Percentiles rank a stretch among this genome's conserved stretches.
Evolutionary conservation across 805 yeast genomes (phyloP).

Genomic region (Teunomyces kruisii): DNA sequence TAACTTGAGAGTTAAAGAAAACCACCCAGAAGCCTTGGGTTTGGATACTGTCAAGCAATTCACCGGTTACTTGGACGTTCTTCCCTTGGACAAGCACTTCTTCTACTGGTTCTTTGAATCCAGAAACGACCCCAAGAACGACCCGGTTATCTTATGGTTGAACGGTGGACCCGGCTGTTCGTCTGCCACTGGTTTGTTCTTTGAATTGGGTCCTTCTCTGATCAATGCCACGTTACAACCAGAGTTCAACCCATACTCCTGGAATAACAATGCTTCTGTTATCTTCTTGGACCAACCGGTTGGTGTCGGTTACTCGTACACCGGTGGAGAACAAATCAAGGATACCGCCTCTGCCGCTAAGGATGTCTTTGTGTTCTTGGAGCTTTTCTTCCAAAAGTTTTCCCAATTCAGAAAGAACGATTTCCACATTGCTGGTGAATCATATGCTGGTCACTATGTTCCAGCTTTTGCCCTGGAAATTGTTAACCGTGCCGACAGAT

Average conservation of each 20-base stretch:
- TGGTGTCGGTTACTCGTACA: conserved; percentile 25
- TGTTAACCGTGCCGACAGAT: conserved; percentile 20
- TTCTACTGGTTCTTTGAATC: conserved; percentile 34
- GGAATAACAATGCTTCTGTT: conserved; percentile 30
- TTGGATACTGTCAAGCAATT: conserved; percentile 37
- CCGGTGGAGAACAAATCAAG: conserved; percentile 16
- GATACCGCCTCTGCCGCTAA: conserved; percentile 19
- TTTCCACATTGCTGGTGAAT: conserved; percentile 28
- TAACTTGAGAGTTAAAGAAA: conserved; percentile 30
- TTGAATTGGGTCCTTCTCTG: conserved; percentile 31
- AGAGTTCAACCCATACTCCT: conserved; percentile 25
- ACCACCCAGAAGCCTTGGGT: conserved; percentile 35
- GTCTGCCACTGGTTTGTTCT: conserved; percentile 28
- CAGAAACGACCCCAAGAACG: conserved; percentile 32
- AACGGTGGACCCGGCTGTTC: conserved; percentile 37
- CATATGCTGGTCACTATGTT: conserved; percentile 27
- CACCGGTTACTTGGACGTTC: conserved; percentile 41
- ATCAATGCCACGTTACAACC: conserved; percentile 23
- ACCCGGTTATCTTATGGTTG: conserved; percentile 34
- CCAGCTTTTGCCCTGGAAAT: conserved; percentile 24
- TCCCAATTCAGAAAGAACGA: conserved; percentile 17
- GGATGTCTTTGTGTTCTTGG: conserved; percentile 23
- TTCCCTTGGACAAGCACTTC: conserved; percentile 29
- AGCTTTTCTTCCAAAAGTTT: conserved; percentile 25
- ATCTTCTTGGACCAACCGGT: conserved; percentile 28